Evolutionary conservation across 1,139 yeast genomes (phyloP), one percentile per base, ranked within the genome.

Genomic region (Blastobotrys aristatus): DNA sequence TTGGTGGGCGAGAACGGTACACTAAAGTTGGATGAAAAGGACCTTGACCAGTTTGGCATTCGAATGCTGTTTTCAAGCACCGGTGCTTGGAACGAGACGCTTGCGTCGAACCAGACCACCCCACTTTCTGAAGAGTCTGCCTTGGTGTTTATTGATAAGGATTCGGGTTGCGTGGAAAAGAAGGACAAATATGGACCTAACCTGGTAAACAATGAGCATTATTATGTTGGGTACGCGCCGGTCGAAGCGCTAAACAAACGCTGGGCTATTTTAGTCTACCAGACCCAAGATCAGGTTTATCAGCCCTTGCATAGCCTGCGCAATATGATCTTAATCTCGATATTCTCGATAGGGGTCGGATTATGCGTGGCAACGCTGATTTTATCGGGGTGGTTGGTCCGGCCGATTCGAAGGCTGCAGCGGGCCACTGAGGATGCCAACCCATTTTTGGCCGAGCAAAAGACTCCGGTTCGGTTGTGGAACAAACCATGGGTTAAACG

Each of bases 311-410:
- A 75, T 24, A 76, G 73, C 52, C 69, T 90, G 46, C 75, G 85
- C 4, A 78, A 79, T 54, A 84, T 88, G 53, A 80, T 88, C 51
- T 74, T 84, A 40, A 95, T 94, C 2, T 82, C 89, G 1, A 88
- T 88, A 32, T 72, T 89, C 44, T 89, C 86, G 1, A 80, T 87
- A 26, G 95, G 95, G 1, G 84, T 72, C 0, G 81, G 85, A 48
- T 81, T 89, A 75, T 80, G 87, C 59, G 57, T 87, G 1, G 67
- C 85, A 17, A 87, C 97, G 0, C 78, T 88, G 65, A 84, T 95
- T 2, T 68, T 89, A 50, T 89, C 96, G 0, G 88, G 86, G 49
- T 85, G 84, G 76, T 90, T 94, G 34, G 92, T 88, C 5, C 70
- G 87, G 50, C 97, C 97, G 0, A 88, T 90, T 49, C 75, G 87